Conservation (phyloP, 2,329 filamentous ascomycete genomes). For the Aschersonia sp. region DNA sequence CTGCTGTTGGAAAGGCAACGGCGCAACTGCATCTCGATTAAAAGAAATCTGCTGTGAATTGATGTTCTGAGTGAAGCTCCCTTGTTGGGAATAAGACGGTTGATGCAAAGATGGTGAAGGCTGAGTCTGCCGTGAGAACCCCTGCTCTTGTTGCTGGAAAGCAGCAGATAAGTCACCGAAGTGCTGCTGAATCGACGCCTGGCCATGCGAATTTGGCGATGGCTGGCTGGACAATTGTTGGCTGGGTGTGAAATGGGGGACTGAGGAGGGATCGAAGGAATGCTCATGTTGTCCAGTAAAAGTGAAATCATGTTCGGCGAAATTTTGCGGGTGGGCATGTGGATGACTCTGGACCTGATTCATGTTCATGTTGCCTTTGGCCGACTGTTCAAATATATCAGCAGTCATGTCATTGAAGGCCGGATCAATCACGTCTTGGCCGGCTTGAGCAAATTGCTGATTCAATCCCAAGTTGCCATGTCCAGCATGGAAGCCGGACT, state of each 20-base stretch:
- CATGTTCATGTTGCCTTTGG: conserved; percentile 13
- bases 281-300: conserved; percentile 18
- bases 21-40: conserved; percentile 2
- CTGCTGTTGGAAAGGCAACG: conserved; percentile 7
- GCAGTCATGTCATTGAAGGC: conserved; percentile 21
- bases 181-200: conserved; percentile 20
- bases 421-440: conserved; percentile 21
- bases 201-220: conserved; percentile 15
- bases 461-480: conserved; percentile 17
- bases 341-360: conserved; percentile 16
- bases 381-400: conserved; percentile 21
- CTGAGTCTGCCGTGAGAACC: conserved; percentile 13
- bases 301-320: conserved; percentile 17
- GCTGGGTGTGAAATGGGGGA: conserved; percentile 17
- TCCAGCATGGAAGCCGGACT: conserved; percentile 15
- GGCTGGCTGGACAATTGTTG: conserved; percentile 17
- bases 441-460: conserved; percentile 18
- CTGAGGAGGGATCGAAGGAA: conserved; percentile 15
- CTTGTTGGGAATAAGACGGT: conserved; percentile 2
- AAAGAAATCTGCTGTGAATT: conserved; percentile 3
- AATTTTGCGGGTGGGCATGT: conserved; percentile 17
- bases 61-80: conserved; percentile 3
- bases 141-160: conserved; percentile 13
- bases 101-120: conserved; percentile 10
- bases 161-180: conserved; percentile 12